A percentile compares a stretch with the other conserved stretches of the same genome.
phyloP scores from a whole-genome alignment of 768 basidiomycete genomes.

The Suillus lakei region DNA sequence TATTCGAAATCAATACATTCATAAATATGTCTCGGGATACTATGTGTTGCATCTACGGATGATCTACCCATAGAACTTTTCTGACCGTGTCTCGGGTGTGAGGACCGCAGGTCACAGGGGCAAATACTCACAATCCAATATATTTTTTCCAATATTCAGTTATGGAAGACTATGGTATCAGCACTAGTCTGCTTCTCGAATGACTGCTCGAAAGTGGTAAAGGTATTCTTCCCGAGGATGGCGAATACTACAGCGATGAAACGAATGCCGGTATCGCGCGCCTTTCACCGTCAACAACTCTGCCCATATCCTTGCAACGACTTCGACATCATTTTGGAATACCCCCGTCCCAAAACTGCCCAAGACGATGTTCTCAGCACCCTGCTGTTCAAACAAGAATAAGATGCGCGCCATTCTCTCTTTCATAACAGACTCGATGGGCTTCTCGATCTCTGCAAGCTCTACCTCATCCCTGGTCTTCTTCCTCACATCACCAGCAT shows the following conservation, averaged over 20 bases:
- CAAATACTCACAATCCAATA: neutral
- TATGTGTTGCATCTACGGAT: too few species aligned
- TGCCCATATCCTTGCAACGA: slow-evolving; percentile 67
- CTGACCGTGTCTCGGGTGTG: too few species aligned
- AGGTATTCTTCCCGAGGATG: slow-evolving; percentile 58
- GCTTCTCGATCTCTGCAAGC: slow-evolving; percentile 27
- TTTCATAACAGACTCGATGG: slow-evolving; percentile 62
- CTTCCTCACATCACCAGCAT: slow-evolving; percentile 57
- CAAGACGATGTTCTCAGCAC: slow-evolving; percentile 62
- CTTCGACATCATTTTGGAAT: slow-evolving; percentile 64
- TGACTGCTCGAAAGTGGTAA: slow-evolving; percentile 42
- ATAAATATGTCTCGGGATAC: too few species aligned
- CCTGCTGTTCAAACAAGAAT: slow-evolving; percentile 64
- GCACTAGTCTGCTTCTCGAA: slow-evolving; percentile 31
- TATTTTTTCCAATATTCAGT: neutral
- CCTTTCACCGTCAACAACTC: slow-evolving; percentile 55
- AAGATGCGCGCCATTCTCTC: slow-evolving; percentile 75
- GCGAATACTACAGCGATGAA: slow-evolving; percentile 72
- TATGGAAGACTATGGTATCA: neutral
- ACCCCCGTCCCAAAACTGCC: slow-evolving; percentile 84
- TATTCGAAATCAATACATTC: too few species aligned
- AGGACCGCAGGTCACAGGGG: neutral
- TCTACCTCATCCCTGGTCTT: slow-evolving; percentile 17
- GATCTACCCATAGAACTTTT: too few species aligned
- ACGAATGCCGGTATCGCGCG: slow-evolving; percentile 60